These are phyloP conservation scores for Fusarium sp. DNA, from an alignment of 2,329 filamentous ascomycete species.

Conservation along the genomic window DNA sequence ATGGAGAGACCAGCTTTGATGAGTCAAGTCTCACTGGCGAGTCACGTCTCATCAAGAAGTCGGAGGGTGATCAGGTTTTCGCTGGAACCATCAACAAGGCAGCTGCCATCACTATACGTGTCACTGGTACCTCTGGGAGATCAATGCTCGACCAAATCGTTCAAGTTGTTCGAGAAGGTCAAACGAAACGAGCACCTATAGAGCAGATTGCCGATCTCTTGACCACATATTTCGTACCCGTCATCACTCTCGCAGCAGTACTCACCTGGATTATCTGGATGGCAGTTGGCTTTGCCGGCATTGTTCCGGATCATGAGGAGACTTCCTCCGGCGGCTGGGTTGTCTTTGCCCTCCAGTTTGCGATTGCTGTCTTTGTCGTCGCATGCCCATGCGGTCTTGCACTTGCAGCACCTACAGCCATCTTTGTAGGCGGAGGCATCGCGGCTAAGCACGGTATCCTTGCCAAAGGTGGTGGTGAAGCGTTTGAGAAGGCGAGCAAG, in stretches of 20 bases:
- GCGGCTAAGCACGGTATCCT: constrained; percentile 85
- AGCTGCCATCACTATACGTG: constrained; percentile 69
- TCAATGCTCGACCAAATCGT: constrained; percentile 88
- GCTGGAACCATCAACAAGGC: constrained; percentile 82
- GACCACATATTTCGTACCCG: constrained; percentile 82
- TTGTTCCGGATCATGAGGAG: constrained; percentile 68
- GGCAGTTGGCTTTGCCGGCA: constrained; percentile 69
- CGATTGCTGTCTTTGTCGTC: constrained; percentile 88
- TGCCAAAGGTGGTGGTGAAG: constrained; percentile 86
- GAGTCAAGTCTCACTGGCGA: constrained; percentile 92
- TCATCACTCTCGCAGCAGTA: constrained; percentile 76
- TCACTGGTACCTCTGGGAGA: constrained; percentile 73
- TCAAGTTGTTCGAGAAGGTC: constrained; percentile 80
- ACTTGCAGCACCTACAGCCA: constrained; percentile 85
- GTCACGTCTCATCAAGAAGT: constrained; percentile 75
- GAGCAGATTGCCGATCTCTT: constrained; percentile 79
- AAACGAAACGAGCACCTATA: constrained; percentile 80
- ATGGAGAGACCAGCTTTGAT: constrained; percentile 78
- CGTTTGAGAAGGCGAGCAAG: constrained; percentile 85
- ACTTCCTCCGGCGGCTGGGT: constrained; percentile 73
- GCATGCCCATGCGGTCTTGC: constrained; percentile 88
- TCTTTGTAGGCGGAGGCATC: constrained; percentile 85
- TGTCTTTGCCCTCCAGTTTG: constrained; percentile 82
- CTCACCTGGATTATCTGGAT: constrained; percentile 81
- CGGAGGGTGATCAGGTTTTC: constrained; percentile 72